Percentiles rank a stretch among this genome's conserved stretches.
These are phyloP conservation scores for Ramaria rubella DNA, from an alignment of 768 basidiomycete species.

Conservation along the genomic window DNA sequence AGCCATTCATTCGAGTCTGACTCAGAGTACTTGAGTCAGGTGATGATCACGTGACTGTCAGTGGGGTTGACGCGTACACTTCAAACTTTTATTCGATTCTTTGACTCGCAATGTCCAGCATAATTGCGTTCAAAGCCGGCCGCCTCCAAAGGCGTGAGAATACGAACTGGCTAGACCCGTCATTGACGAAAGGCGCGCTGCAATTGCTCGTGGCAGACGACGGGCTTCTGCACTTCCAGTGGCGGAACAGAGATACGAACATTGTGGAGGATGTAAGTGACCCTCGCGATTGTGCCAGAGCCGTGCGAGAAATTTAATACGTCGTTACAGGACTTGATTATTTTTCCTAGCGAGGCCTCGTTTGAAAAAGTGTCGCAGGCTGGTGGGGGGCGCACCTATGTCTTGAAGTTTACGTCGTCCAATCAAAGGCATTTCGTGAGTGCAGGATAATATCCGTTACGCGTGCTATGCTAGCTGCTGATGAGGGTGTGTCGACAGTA, in stretches of 20 bases:
- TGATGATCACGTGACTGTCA: too few relatives aligned
- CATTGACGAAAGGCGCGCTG: constrained; percentile 67
- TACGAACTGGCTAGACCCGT: constrained; percentile 62
- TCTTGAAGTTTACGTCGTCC: constrained; percentile 88
- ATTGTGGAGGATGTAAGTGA: constrained; percentile 52
- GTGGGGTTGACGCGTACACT: not conserved
- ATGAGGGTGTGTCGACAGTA: constrained; percentile 41
- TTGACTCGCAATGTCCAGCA: not conserved
- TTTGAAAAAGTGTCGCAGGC: constrained; percentile 71
- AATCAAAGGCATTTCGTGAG: constrained; percentile 85
- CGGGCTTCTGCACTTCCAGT: constrained; percentile 69
- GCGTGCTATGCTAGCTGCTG: constrained; percentile 4
- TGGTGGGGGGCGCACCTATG: constrained; percentile 63
- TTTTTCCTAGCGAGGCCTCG: constrained; percentile 81
- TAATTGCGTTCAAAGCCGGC: constrained; percentile 57
- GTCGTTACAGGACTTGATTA: constrained; percentile 63
- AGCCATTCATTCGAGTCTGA: too few relatives aligned
- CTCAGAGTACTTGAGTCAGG: too few relatives aligned
- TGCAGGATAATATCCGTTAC: constrained; percentile 12
- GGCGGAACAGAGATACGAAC: constrained; percentile 66
- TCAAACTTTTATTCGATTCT: not conserved
- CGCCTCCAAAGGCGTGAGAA: constrained; percentile 63
- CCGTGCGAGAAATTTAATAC: not conserved
- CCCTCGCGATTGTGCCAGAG: not conserved
- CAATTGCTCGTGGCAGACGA: constrained; percentile 65